phyloP scores from a whole-genome alignment of 163 green algal species.

The Dunaliella salina region DNA sequence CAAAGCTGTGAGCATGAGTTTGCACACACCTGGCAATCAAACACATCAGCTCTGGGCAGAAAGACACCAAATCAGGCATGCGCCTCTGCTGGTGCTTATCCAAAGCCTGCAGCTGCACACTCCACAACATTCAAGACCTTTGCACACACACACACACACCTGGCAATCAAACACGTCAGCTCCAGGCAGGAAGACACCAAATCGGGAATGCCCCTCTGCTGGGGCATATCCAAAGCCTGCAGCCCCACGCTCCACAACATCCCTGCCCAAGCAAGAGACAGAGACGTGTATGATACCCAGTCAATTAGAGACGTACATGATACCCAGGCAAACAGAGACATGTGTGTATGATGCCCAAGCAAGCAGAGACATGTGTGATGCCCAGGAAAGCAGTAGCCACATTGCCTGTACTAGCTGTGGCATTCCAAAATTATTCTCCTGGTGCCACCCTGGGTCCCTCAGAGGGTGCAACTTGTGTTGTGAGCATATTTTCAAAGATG shows the following conservation, averaged over 20 bases:
- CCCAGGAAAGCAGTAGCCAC: too few relatives aligned
- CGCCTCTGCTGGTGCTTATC: not conserved
- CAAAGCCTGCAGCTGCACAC: not conserved
- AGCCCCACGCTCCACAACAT: not conserved
- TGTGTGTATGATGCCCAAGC: too few relatives aligned
- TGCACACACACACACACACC: constrained; percentile 1
- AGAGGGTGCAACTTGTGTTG: too few relatives aligned
- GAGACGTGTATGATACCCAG: too few relatives aligned
- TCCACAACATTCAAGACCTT: not conserved
- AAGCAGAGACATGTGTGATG: too few relatives aligned
- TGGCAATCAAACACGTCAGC: constrained; percentile 65
- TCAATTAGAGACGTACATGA: too few relatives aligned
- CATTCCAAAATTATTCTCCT: too few relatives aligned
- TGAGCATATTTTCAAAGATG: too few relatives aligned
- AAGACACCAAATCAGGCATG: constrained; percentile 56
- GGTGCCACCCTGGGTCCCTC: too few relatives aligned
- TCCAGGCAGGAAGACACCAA: constrained; percentile 52
- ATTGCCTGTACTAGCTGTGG: too few relatives aligned
- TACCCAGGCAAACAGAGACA: too few relatives aligned
- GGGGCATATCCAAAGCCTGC: not conserved
- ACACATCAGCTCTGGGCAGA: constrained; percentile 47
- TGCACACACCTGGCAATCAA: constrained; percentile 52
- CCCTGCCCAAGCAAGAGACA: not conserved
- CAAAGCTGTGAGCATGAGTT: too few relatives aligned
- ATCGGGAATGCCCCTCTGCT: constrained; percentile 32